Conservation (phyloP, 345 rosid genomes). For the Brassica incana region DNA sequence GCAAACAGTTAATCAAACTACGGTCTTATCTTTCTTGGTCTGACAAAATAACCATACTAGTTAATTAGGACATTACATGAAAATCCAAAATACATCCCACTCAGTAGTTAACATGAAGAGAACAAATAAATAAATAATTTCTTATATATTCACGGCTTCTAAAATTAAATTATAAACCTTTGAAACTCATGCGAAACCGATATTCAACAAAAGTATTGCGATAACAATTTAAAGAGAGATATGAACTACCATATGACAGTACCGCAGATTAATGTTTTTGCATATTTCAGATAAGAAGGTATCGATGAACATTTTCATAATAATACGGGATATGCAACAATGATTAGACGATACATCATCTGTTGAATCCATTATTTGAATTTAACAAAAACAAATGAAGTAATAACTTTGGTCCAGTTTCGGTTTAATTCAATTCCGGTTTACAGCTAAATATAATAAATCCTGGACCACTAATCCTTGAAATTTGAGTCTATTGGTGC, state of each 20-base stretch:
- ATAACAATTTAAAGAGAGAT: neutral
- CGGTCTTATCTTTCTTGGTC: conserved; percentile 23
- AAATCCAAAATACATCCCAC: neutral
- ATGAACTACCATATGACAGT: neutral
- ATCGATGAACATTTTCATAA: neutral
- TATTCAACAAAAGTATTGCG: neutral
- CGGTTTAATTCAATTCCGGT: conserved; percentile 30
- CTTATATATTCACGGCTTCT: neutral
- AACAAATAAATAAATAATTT: neutral
- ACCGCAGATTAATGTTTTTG: neutral
- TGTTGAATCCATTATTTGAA: conserved; percentile 1
- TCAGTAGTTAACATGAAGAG: neutral
- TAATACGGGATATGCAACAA: neutral
- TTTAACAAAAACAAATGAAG: neutral
- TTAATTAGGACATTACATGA: conserved; percentile 2
- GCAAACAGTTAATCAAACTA: conserved; percentile 5
- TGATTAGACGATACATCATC: neutral
- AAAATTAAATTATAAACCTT: neutral
- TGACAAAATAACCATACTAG: neutral
- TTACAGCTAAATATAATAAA: conserved; percentile 17
- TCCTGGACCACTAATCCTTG: conserved; percentile 26
- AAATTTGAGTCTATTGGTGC: conserved; percentile 16
- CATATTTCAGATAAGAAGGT: neutral
- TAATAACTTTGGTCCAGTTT: conserved; percentile 29
- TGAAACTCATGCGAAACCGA: neutral